phyloP scores from a whole-genome alignment of 768 basidiomycete species.

The Boletus patriciae region DNA sequence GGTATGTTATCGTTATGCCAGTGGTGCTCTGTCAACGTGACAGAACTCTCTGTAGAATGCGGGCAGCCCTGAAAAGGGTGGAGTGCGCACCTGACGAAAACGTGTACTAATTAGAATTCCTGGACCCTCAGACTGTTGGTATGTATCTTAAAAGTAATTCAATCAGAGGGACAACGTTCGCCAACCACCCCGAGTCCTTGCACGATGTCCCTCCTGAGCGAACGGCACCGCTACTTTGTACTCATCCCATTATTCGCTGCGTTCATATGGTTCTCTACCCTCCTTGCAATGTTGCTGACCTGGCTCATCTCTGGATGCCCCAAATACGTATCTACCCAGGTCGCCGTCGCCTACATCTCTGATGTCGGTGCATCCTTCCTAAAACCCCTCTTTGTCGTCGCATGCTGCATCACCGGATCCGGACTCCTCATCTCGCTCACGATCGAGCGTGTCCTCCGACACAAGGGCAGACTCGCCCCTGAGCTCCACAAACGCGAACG shows the following conservation, averaged over 20 bases:
- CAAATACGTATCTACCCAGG: slow-evolving; percentile 50
- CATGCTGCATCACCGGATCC: slow-evolving; percentile 61
- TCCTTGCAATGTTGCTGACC: slow-evolving; percentile 68
- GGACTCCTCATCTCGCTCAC: slow-evolving; percentile 60
- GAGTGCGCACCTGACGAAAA: too few relatives aligned
- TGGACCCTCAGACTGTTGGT: background rate
- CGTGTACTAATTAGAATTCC: too few relatives aligned
- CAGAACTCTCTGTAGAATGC: too few relatives aligned
- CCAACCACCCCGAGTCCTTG: background rate
- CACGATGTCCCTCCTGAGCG: slow-evolving; percentile 17
- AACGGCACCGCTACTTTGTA: slow-evolving; percentile 58
- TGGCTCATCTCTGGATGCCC: slow-evolving; percentile 67
- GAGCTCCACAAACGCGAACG: slow-evolving; percentile 58
- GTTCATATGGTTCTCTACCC: slow-evolving; percentile 68
- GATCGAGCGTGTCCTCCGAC: slow-evolving; percentile 63
- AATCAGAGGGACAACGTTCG: background rate
- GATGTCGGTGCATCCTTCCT: slow-evolving; percentile 72
- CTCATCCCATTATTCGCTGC: slow-evolving; percentile 62
- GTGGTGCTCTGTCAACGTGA: too few relatives aligned
- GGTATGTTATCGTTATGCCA: too few relatives aligned
- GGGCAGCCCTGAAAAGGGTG: background rate
- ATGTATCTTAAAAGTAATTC: slow-evolving; percentile 6
- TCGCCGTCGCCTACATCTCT: slow-evolving; percentile 69
- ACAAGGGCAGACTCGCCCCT: slow-evolving; percentile 64
- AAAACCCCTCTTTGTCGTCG: slow-evolving; percentile 73